Evolutionary conservation across 1,284 basidiomycete species (phyloP).

Genomic region (Mycena citricolor): DNA sequence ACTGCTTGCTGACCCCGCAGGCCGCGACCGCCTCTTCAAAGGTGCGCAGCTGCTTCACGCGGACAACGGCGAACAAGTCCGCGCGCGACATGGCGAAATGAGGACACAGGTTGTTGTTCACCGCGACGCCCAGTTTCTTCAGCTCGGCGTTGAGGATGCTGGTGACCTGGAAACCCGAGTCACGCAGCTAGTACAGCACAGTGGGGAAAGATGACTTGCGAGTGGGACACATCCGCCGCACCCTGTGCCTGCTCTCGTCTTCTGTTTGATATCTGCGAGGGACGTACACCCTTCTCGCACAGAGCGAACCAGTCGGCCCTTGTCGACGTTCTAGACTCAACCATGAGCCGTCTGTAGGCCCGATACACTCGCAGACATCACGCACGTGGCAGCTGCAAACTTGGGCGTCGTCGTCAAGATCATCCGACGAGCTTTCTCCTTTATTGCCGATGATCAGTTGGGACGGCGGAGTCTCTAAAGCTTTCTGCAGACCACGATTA

Average conservation of each 20-base stretch:
- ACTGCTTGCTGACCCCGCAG: slow-evolving; percentile 48
- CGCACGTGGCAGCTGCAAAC: slow-evolving; percentile 64
- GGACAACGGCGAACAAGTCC: slow-evolving; percentile 71
- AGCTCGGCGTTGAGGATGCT: slow-evolving; percentile 64
- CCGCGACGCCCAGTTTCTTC: slow-evolving; percentile 62
- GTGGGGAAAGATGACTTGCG: slow-evolving; percentile 17
- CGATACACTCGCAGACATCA: slow-evolving; percentile 14
- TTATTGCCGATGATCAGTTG: slow-evolving; percentile 66
- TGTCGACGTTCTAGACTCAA: slow-evolving; percentile 51
- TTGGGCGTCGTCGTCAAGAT: slow-evolving; percentile 72
- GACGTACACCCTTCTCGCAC: slow-evolving; percentile 50
- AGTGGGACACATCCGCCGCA: slow-evolving; percentile 75
- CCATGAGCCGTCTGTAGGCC: neutral
- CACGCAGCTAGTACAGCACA: neutral
- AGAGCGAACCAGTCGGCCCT: slow-evolving; percentile 57
- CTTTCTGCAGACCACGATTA: slow-evolving; percentile 42
- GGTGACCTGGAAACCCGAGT: slow-evolving; percentile 34
- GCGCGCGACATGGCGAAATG: slow-evolving; percentile 71
- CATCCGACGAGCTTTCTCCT: slow-evolving; percentile 54
- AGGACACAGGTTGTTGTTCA: slow-evolving; percentile 64
- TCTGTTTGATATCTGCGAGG: slow-evolving; percentile 59
- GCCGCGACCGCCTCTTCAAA: slow-evolving; percentile 57
- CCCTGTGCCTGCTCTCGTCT: slow-evolving; percentile 73
- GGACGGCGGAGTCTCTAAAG: slow-evolving; percentile 63
- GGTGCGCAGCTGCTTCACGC: slow-evolving; percentile 62